phyloP scores from a whole-genome alignment of 139 green algal species.

The Edaphochlamys debaryana region DNA sequence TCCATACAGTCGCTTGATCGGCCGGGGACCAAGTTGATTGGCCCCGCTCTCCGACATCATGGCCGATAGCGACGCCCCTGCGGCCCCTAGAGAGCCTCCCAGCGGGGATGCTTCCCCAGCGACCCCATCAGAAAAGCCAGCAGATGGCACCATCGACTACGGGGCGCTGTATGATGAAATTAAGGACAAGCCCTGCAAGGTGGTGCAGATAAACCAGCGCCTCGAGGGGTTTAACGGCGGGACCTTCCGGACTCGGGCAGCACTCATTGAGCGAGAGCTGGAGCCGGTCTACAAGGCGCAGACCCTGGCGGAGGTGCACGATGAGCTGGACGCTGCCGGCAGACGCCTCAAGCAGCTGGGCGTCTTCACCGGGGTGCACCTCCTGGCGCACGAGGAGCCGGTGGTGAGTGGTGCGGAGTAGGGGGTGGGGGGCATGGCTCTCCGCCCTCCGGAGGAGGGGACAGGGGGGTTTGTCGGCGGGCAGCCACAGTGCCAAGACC shows the following conservation, averaged over 20 bases:
- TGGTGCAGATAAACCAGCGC: conserved; percentile 43
- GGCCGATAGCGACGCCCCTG: no score
- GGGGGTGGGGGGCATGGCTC: neutral
- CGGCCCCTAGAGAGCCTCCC: no score
- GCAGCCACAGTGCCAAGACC: no score
- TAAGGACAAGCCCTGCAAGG: conserved; percentile 48
- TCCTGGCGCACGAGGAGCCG: conserved; percentile 64
- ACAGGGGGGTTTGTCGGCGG: no score
- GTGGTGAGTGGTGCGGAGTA: conserved; percentile 5
- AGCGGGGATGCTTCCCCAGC: no score
- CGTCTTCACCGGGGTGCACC: conserved; percentile 69
- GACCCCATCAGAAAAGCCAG: no score
- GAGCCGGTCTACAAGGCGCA: conserved; percentile 54
- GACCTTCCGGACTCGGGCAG: conserved; percentile 37
- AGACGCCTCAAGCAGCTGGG: conserved; percentile 68
- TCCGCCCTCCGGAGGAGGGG: no score
- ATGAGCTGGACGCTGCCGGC: conserved; percentile 62
- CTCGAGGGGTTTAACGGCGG: conserved; percentile 14
- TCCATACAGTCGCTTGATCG: no score
- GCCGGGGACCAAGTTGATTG: no score
- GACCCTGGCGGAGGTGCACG: conserved; percentile 79
- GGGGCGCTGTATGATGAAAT: conserved; percentile 49
- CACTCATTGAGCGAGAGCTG: conserved; percentile 55
- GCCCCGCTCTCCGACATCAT: no score
- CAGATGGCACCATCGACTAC: conserved; percentile 50